Evolutionary conservation across 202 grass and related monocot species (phyloP).

Genomic region (Bolboschoenoplectus hybrid): DNA sequence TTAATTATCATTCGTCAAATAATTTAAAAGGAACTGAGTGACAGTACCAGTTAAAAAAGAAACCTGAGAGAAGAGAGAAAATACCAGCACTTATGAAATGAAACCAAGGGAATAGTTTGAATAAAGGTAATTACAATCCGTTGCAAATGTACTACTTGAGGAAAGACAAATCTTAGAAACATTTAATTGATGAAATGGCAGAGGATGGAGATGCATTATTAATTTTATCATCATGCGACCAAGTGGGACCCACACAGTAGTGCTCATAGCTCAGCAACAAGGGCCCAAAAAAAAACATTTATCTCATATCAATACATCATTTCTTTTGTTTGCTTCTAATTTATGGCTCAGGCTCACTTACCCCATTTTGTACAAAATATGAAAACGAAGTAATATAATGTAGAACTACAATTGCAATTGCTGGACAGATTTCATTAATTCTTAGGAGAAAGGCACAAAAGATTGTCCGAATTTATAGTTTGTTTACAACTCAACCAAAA

Average conservation of each 20-base stretch:
- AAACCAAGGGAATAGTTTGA: neutral
- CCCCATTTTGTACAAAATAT: neutral
- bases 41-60: neutral
- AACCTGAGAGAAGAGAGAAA: neutral
- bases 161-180: neutral
- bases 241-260: neutral
- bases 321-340: slow-evolving; percentile 30
- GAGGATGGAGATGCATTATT: neutral
- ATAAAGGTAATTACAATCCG: neutral
- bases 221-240: neutral
- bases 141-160: neutral
- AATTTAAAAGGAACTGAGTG: no score
- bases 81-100: neutral
- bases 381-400: no score
- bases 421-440: neutral
- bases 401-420: no score
- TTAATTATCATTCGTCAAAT: no score
- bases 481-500: neutral
- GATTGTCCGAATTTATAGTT: neutral
- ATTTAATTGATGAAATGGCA: neutral
- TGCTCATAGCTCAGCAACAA: neutral
- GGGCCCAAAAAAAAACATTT: neutral
- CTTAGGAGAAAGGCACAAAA: neutral
- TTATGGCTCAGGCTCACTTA: neutral
- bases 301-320: slow-evolving; percentile 17